Evolutionary conservation across 768 basidiomycete genomes (phyloP).

Genomic region (Scleroderma bovista): DNA sequence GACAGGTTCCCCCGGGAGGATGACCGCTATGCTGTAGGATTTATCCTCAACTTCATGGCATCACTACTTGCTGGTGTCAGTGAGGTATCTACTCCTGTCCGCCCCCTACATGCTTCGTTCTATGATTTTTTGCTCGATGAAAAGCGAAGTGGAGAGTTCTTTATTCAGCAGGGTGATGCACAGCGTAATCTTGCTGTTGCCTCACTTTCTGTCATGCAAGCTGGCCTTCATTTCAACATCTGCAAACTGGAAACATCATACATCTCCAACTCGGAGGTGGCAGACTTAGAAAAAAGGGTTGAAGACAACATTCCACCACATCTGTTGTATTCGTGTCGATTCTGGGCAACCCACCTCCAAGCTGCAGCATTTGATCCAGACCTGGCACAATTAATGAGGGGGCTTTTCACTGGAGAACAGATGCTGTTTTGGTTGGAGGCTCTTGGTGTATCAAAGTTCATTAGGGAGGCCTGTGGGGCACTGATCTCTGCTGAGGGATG

Average conservation of each 20-base stretch:
- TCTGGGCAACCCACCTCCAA: neutral
- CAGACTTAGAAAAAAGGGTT: neutral
- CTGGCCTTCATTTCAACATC: conserved; percentile 27
- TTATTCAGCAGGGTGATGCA: neutral
- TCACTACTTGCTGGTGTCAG: conserved; percentile 3
- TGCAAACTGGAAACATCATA: conserved; percentile 27
- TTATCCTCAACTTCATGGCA: neutral
- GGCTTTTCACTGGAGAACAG: neutral
- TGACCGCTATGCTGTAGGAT: neutral
- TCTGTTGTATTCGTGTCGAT: neutral
- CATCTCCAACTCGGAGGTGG: conserved; percentile 20
- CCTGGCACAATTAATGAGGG: neutral
- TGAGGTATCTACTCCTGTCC: conserved; percentile 1
- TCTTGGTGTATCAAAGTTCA: neutral
- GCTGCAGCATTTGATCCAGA: neutral
- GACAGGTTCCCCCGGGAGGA: neutral
- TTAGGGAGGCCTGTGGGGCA: neutral
- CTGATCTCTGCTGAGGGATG: neutral
- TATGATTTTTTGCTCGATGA: conserved; percentile 19
- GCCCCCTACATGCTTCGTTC: conserved; percentile 23
- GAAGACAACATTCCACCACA: neutral
- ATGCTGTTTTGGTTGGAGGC: conserved; percentile 3
- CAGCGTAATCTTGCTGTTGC: conserved; percentile 7
- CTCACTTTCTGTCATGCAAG: conserved; percentile 25
- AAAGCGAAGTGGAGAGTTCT: conserved; percentile 9